These are phyloP conservation scores for Phlegmacium glaucopus DNA, from an alignment of 768 basidiomycete species.

Conservation along the genomic window DNA sequence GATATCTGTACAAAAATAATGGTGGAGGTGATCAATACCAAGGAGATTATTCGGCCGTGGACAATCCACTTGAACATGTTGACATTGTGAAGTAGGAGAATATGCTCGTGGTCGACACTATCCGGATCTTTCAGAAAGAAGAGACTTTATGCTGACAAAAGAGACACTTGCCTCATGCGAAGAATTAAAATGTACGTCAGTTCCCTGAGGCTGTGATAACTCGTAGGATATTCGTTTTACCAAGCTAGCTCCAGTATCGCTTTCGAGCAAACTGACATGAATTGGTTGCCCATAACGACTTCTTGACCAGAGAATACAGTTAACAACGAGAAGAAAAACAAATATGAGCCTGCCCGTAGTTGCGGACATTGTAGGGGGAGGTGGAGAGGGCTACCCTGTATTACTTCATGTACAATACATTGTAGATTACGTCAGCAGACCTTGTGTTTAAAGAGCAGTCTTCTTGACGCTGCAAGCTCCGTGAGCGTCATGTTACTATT, in stretches of 20 bases:
- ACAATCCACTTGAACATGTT: slow-evolving; percentile 59
- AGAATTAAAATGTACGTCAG: slow-evolving; percentile 7
- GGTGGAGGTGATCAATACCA: slow-evolving; percentile 61
- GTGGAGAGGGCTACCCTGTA: slow-evolving; percentile 4
- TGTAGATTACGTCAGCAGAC: background rate
- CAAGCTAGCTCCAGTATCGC: slow-evolving; percentile 28
- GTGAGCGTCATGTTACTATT: no score
- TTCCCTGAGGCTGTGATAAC: slow-evolving; percentile 25
- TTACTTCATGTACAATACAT: background rate
- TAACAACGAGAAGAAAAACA: slow-evolving; percentile 47
- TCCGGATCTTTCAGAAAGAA: background rate
- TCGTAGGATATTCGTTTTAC: slow-evolving; percentile 41
- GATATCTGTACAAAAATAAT: slow-evolving; percentile 66
- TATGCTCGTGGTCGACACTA: slow-evolving; percentile 68
- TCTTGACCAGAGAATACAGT: slow-evolving; percentile 65
- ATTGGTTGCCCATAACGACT: slow-evolving; percentile 43
- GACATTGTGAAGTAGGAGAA: slow-evolving; percentile 56
- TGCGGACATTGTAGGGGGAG: slow-evolving; percentile 40
- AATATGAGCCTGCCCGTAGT: slow-evolving; percentile 48
- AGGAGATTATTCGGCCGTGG: slow-evolving; percentile 60
- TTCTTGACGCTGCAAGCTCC: no score
- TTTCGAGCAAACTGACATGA: slow-evolving; percentile 18
- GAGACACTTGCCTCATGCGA: slow-evolving; percentile 26
- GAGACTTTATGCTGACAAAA: background rate
- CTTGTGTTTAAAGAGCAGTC: no score